Base-by-base conservation (phyloP, 352 stramenopile genomes). In the Pythium brachiatum region DNA sequence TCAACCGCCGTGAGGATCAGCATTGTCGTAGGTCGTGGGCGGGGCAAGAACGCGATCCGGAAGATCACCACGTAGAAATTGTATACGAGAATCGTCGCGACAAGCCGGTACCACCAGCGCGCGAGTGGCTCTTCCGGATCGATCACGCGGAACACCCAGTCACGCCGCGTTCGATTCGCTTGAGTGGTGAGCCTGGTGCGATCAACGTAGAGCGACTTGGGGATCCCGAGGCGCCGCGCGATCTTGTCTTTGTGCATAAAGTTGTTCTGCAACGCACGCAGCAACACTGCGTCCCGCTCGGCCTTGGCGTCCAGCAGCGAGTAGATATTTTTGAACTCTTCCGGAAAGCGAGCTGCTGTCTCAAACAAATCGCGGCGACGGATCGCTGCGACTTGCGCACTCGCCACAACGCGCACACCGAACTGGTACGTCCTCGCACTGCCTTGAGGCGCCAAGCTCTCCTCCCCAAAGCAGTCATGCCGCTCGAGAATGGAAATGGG, bases 381-480 rank as follows among this genome's bases (percentile, higher is more conserved):
- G 36, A 88, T 71, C 2, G 88, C 69, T 2, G 74, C 75, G 6
- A 88, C 70, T 6, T 84, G 78, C 0, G 53, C 70, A 20, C 72
- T 86, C 15, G 80, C 80, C 11, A 88, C 74, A 7, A 81, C 75
- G 0, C 80, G 78, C 13, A 89, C 70, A 12, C 72, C 87, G 5
- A 85, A 59, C 46, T 86, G 73, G 44, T 83, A 87, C 1, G 57
- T 66, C 8, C 64, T 44, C 11, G 55, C 53, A 16, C 9, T 18
- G 0, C 57, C 43, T 15, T 32, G 16, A 4, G 61, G 56, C 2
- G 67, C 41, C 39, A 90, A 61, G 55, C 81, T 86, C 39, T 90
- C 81, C 57, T 86, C 73, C 12, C 81, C 81, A 27, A 90, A 88
- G 48, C 72, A 86, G 27, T 88, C 75, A 46, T 80, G 69, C 25